These are phyloP conservation scores for Margaritispora aquatica DNA, from an alignment of 495 filamentous ascomycete species.

Conservation along the genomic window DNA sequence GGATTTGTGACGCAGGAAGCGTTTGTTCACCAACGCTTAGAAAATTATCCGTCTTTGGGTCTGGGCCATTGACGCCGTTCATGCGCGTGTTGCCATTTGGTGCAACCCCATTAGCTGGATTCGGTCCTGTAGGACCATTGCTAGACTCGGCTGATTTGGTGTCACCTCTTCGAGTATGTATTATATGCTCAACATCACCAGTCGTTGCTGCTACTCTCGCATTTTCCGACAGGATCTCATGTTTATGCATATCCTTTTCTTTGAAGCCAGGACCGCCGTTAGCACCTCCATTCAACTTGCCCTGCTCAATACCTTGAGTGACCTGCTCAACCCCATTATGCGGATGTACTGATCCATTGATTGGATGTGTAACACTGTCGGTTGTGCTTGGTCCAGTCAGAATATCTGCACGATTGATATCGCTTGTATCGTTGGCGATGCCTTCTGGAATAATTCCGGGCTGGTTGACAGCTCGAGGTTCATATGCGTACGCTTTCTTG, in stretches of 20 bases:
- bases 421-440: constrained; percentile 7
- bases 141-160: neutral
- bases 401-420: constrained; percentile 14
- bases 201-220: constrained; percentile 10
- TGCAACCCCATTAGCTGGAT: constrained; percentile 8
- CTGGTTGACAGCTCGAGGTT: constrained; percentile 11
- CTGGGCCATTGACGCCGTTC: constrained; percentile 8
- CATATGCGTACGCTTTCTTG: constrained; percentile 18
- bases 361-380: constrained; percentile 19
- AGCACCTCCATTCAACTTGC: neutral
- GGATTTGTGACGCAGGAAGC: constrained; percentile 21
- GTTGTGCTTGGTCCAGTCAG: constrained; percentile 26
- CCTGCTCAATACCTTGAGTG: neutral
- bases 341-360: neutral
- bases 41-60: constrained; percentile 13
- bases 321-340: neutral
- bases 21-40: constrained; percentile 16
- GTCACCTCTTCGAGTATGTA: constrained; percentile 4
- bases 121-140: constrained; percentile 2
- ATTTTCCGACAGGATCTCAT: constrained; percentile 13
- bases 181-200: constrained; percentile 16
- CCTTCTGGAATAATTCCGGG: constrained; percentile 12
- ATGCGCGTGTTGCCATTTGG: neutral
- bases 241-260: neutral
- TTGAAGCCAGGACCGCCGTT: neutral